Percentiles rank a stretch among this genome's conserved stretches.
Evolutionary conservation across 2,329 filamentous ascomycete species (phyloP).

Genomic region (Pseudogymnoascus sp.): DNA sequence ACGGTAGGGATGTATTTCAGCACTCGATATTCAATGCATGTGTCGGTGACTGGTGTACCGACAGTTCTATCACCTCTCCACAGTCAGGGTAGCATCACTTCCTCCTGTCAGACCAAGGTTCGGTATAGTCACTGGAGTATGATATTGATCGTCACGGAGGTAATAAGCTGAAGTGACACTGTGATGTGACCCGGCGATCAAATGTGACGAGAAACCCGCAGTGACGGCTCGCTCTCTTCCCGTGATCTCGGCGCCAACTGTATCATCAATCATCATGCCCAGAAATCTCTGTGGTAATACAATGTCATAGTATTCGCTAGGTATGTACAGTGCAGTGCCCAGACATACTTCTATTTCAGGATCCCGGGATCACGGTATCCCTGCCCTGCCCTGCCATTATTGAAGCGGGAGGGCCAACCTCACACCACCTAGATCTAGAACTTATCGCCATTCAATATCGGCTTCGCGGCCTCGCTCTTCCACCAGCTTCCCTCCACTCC

Average conservation of each 20-base stretch:
- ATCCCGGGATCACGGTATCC: not conserved
- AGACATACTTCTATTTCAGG: conserved; percentile 8
- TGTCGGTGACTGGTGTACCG: not conserved
- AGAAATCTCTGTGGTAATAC: conserved; percentile 4
- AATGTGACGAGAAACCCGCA: not conserved
- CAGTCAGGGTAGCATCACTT: not conserved
- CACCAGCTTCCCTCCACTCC: conserved; percentile 80
- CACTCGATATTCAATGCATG: not conserved
- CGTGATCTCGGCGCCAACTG: not conserved
- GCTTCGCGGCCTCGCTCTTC: conserved; percentile 53
- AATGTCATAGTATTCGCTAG: conserved; percentile 6
- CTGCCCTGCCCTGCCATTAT: conserved; percentile 6
- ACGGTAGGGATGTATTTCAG: not conserved
- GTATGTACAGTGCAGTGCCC: conserved; percentile 2
- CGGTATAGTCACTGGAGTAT: not conserved
- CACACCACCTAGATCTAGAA: conserved; percentile 22
- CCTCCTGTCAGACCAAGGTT: not conserved
- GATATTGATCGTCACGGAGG: not conserved
- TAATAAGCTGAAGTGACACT: not conserved
- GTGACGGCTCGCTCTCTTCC: not conserved
- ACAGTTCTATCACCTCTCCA: not conserved
- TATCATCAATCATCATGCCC: not conserved
- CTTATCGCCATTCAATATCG: conserved; percentile 31
- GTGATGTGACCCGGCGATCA: not conserved
- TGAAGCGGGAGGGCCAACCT: not conserved